phyloP scores from a whole-genome alignment of 495 filamentous ascomycete species.

The Lophium mytilinum region DNA sequence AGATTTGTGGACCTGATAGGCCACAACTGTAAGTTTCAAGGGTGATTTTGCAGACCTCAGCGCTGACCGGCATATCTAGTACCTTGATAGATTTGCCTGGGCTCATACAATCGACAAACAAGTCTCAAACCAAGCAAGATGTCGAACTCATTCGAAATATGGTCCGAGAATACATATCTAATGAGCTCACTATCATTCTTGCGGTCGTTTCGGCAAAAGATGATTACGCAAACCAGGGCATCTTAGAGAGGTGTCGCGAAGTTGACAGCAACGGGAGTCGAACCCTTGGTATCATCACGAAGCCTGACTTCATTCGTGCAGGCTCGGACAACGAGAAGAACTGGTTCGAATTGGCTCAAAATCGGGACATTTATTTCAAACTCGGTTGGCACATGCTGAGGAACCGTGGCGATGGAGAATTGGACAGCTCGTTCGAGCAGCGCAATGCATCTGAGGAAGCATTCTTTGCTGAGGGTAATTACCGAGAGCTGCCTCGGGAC shows the following conservation, averaged over 20 bases:
- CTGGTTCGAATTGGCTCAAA: constrained; percentile 50
- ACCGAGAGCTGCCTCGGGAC: constrained; percentile 18
- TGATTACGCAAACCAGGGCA: constrained; percentile 42
- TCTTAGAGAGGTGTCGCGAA: constrained; percentile 36
- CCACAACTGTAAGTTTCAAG: constrained; percentile 42
- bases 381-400: constrained; percentile 65
- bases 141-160: constrained; percentile 45
- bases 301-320: constrained; percentile 42
- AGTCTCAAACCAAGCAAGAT: constrained; percentile 36
- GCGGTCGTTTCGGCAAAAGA: constrained; percentile 49
- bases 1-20: constrained; percentile 50
- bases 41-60: neutral
- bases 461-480: constrained; percentile 35
- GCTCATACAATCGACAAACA: constrained; percentile 43
- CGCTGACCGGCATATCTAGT: constrained; percentile 1
- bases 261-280: constrained; percentile 41
- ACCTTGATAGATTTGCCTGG: constrained; percentile 62
- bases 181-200: constrained; percentile 49
- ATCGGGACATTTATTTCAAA: constrained; percentile 52
- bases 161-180: constrained; percentile 50
- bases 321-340: constrained; percentile 42
- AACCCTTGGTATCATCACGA: constrained; percentile 54
- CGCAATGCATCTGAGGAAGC: constrained; percentile 35
- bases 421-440: constrained; percentile 34
- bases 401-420: constrained; percentile 39